A percentile compares a stretch with the other conserved stretches of the same genome.
These are phyloP conservation scores for Fusarium euwallaceae DNA, from an alignment of 2,329 filamentous ascomycete species.

Conservation along the genomic window DNA sequence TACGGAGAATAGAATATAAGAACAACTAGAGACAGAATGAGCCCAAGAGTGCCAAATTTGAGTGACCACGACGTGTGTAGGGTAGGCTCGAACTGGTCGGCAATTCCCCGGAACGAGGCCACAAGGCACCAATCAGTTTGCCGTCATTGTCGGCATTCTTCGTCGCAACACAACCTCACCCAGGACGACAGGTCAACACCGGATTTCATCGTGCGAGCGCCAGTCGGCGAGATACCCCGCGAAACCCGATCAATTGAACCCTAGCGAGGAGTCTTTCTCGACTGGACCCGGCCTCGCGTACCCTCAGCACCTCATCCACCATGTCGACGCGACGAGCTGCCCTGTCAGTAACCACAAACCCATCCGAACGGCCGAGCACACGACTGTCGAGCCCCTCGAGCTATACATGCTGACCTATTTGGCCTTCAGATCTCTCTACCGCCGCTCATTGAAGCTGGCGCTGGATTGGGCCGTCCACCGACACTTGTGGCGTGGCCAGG, in stretches of 20 bases:
- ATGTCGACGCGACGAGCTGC: constrained; percentile 61
- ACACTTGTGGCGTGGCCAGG: constrained; percentile 94
- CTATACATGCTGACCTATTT: constrained; percentile 29
- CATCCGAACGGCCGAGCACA: constrained; percentile 21
- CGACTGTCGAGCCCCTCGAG: constrained; percentile 16
- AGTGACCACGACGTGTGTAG: background rate
- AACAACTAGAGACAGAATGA: background rate
- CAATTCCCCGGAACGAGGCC: constrained; percentile 40
- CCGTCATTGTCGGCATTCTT: constrained; percentile 37
- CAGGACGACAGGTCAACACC: constrained; percentile 24
- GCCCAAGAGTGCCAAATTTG: background rate
- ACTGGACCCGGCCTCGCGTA: constrained; percentile 29
- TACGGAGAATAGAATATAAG: background rate
- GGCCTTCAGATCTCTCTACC: constrained; percentile 78
- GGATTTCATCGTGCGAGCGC: constrained; percentile 29
- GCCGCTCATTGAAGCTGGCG: constrained; percentile 90
- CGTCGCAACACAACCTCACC: constrained; percentile 25
- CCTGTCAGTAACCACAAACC: constrained; percentile 57
- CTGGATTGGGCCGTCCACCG: constrained; percentile 97
- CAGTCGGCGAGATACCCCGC: constrained; percentile 25
- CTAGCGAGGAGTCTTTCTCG: constrained; percentile 31
- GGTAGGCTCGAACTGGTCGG: constrained; percentile 17
- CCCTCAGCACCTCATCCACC: constrained; percentile 15
- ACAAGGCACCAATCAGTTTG: constrained; percentile 38
- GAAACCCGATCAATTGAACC: constrained; percentile 37